A percentile compares a stretch with the other conserved stretches of the same genome.
These are phyloP conservation scores for Saccharomycopsis capsularis DNA, from an alignment of 805 yeast species.

Conservation along the genomic window DNA sequence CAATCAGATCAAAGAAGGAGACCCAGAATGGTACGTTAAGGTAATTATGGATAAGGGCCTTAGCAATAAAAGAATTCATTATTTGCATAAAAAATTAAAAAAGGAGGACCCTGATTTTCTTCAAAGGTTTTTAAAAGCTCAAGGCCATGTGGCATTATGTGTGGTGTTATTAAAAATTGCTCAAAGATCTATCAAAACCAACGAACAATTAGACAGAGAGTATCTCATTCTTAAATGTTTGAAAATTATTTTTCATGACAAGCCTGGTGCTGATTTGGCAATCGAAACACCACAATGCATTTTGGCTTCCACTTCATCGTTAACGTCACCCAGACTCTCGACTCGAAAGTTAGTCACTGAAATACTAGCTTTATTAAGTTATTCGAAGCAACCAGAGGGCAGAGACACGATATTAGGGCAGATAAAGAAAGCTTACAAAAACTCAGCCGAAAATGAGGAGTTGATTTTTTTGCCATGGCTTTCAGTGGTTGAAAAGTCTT, in stretches of 20 bases:
- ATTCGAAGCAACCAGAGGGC: slow-evolving; percentile 28
- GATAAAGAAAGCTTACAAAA: slow-evolving; percentile 23
- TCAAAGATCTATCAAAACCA: slow-evolving; percentile 31
- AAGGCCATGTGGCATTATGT: slow-evolving; percentile 45
- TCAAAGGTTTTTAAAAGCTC: slow-evolving; percentile 37
- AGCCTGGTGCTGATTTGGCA: slow-evolving; percentile 25
- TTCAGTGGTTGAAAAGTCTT: slow-evolving; percentile 27
- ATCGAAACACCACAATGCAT: slow-evolving; percentile 25
- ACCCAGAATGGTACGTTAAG: slow-evolving; percentile 42
- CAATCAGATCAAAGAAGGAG: slow-evolving; percentile 11
- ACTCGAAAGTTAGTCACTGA: slow-evolving; percentile 53
- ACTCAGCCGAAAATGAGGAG: slow-evolving; percentile 25
- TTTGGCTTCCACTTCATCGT: slow-evolving; percentile 37
- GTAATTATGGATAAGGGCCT: slow-evolving; percentile 34
- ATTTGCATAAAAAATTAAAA: slow-evolving; percentile 25
- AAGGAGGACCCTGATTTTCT: slow-evolving; percentile 25
- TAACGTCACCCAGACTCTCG: slow-evolving; percentile 43
- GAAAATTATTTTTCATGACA: slow-evolving; percentile 38
- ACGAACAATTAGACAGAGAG: slow-evolving; percentile 45
- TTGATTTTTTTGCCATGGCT: slow-evolving; percentile 22
- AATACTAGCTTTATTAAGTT: slow-evolving; percentile 32
- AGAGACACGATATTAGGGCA: slow-evolving; percentile 26
- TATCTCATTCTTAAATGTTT: slow-evolving; percentile 44
- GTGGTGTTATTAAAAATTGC: slow-evolving; percentile 36
- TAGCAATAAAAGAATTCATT: slow-evolving; percentile 34